These are phyloP conservation scores for Fomitopsis pulvina DNA, from an alignment of 768 basidiomycete genomes.

Conservation along the genomic window DNA sequence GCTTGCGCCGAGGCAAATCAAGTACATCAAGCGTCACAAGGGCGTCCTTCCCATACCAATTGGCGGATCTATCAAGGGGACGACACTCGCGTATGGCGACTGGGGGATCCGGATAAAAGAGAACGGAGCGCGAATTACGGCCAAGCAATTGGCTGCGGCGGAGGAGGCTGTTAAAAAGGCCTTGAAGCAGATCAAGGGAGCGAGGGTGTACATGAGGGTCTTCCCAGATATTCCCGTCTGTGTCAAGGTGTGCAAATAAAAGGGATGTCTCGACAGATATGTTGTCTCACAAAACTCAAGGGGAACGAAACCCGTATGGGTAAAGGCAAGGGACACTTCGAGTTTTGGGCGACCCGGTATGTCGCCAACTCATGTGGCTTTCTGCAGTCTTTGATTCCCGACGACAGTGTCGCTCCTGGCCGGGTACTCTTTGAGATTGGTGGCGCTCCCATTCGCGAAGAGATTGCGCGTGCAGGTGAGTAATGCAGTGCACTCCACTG, in stretches of 20 bases:
- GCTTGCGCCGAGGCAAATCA: conserved; percentile 79
- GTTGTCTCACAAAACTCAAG: conserved; percentile 29
- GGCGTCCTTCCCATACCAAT: conserved; percentile 79
- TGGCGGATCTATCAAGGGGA: conserved; percentile 91
- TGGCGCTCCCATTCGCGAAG: conserved; percentile 82
- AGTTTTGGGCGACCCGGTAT: conserved; percentile 93
- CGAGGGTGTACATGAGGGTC: conserved; percentile 79
- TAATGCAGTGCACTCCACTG: not conserved
- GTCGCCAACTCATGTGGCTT: conserved; percentile 16
- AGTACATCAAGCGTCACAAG: conserved; percentile 86
- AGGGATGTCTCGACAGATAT: not conserved
- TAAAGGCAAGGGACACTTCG: conserved; percentile 97
- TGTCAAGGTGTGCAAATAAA: conserved; percentile 62
- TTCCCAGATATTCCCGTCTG: conserved; percentile 98
- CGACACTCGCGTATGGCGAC: conserved; percentile 85
- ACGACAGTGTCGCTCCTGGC: conserved; percentile 72
- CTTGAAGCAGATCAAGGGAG: conserved; percentile 84
- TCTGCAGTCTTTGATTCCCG: not conserved
- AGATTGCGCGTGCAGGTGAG: conserved; percentile 87
- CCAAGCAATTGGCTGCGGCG: conserved; percentile 83
- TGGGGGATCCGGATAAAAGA: conserved; percentile 90
- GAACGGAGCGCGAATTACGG: conserved; percentile 72
- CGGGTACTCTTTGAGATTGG: conserved; percentile 94
- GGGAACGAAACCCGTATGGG: conserved; percentile 99
- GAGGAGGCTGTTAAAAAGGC: conserved; percentile 87